Evolutionary conservation across 257 asterid genomes (phyloP), one percentile per base, ranked within the genome.

Genomic region (Solanum megistacrolobum): DNA sequence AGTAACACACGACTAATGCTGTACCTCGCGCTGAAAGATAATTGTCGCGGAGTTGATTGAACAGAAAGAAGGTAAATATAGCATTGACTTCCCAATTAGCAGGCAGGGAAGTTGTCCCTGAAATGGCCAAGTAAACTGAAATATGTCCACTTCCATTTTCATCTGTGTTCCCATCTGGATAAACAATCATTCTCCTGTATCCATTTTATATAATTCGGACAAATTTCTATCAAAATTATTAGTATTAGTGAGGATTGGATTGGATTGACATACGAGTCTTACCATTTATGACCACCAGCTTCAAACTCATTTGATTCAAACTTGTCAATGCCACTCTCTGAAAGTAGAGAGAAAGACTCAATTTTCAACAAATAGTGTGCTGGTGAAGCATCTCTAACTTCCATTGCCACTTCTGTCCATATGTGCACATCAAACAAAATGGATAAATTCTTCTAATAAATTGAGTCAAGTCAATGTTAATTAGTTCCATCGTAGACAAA

Each of bases 11-110:
- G 32, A 31, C 32, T 31, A 31, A 31, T 31, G 2, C 3, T 31
- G 32, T 38, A 39, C 88, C 75, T 27, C 36, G 36, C 3, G 31
- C 76, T 69, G 76, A 69, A 31, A 14, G 76, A 31, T 69, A 31
- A 13, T 85, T 69, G 82, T 74, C 83, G 0, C 0, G 3, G 1
- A 12, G n/a, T 2, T 89, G 89, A 82, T 91, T 75, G 14, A 48
- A 39, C 72, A 91, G 6, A 38, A 89, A 91, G 55, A 91, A 27
- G 62, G 81, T 25, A 65, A 35, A 88, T 13, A 52, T 18, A 36
- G 78, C 87, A 69, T 35, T 83, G 36, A 88, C 35, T 11, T 69
- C 39, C 78, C 39, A 71, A 71, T 6, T 6, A 31, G 6, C n/a
- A 31, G 3, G 39, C 3, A 74, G 12, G 27, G 38, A 58, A 83